Evolutionary conservation across 148 eudicot species (phyloP).

Genomic region (Mesembryanthemum crystallinum): DNA sequence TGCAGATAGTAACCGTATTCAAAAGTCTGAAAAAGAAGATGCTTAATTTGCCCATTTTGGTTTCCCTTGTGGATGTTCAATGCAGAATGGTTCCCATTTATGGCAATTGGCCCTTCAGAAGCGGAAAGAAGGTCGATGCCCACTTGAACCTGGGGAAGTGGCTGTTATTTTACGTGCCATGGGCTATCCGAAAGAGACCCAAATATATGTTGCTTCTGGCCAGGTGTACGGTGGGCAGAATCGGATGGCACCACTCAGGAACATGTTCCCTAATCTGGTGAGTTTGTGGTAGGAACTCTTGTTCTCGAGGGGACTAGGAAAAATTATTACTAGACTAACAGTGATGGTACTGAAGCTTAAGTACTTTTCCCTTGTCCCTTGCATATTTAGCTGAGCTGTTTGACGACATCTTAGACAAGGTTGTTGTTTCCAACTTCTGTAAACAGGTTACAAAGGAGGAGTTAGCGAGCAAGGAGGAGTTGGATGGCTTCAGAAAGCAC

Average conservation of each 20-base stretch:
- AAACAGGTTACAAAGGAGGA: conserved; percentile 95
- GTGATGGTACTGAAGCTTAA: neutral
- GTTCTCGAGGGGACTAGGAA: too few species aligned
- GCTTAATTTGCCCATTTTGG: conserved; percentile 10
- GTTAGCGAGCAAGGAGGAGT: conserved; percentile 72
- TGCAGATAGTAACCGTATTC: neutral
- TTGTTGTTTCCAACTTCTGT: conserved; percentile 10
- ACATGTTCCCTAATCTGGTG: conserved; percentile 98
- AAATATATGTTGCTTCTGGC: conserved; percentile 97
- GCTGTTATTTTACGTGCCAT: conserved; percentile 94
- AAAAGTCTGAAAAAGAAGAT: neutral
- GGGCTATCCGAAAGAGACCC: conserved; percentile 98
- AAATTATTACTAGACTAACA: too few species aligned
- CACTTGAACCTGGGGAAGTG: conserved; percentile 98
- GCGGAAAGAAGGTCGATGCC: conserved; percentile 99
- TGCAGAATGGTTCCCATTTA: conserved; percentile 95
- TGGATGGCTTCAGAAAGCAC: conserved; percentile 85
- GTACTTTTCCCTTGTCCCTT: neutral
- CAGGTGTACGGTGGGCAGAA: conserved; percentile 98
- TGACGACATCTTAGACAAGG: neutral
- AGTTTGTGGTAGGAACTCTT: conserved; percentile 20
- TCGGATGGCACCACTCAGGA: conserved; percentile 97
- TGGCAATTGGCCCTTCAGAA: conserved; percentile 95
- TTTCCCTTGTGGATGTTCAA: conserved; percentile 20
- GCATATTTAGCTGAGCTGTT: conserved; percentile 6